Evolutionary conservation across 345 rosid genomes (phyloP), one percentile per base, ranked within the genome.

Genomic region (Nephelium lappaceum): DNA sequence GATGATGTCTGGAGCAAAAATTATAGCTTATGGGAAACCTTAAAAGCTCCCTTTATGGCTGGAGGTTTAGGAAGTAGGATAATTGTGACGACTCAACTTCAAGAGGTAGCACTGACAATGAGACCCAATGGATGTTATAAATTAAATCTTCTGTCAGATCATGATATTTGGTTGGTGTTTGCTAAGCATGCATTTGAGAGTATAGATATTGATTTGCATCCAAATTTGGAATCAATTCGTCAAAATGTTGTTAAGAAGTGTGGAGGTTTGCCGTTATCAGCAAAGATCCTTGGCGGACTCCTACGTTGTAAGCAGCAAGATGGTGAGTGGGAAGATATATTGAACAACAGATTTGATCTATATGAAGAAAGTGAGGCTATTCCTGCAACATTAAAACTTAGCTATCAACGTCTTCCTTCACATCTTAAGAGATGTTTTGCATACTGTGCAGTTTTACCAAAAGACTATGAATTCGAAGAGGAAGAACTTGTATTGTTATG

Each of bases 381-480:
- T 45, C 9, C 9, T 7, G 49, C 49, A 45, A 11, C 9, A 12
- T 11, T 45, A 45, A 45, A 1, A 45, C 49, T 45, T 11, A 45
- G 11, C 12, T 45, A 45, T 45, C 49, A 45, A 9, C 49, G 9
- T 45, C 49, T 78, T 11, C 76, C 77, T 71, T 72, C 77, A 5
- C 69, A 49, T 27, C 45, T 71, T 9, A 78, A 78, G 63, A 43
- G 70, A 60, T 78, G 80, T 31, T 78, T 70, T 36, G 68, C 72
- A 1, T 78, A 78, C n/a, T 78, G 81, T 16, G 60, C 81, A 39
- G 15, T 64, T 3, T 10, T 80, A 53, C 75, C 78, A 8, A 80
- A 68, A 51, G 79, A 61, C 11, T 69, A 80, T 60, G 78, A 67
- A 69, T 68, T 75, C 41, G 78, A 80, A 25, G 72, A 74, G 79